phyloP scores from a whole-genome alignment of 2,329 filamentous ascomycete genomes.

The Dothideomycetidae sp. region DNA sequence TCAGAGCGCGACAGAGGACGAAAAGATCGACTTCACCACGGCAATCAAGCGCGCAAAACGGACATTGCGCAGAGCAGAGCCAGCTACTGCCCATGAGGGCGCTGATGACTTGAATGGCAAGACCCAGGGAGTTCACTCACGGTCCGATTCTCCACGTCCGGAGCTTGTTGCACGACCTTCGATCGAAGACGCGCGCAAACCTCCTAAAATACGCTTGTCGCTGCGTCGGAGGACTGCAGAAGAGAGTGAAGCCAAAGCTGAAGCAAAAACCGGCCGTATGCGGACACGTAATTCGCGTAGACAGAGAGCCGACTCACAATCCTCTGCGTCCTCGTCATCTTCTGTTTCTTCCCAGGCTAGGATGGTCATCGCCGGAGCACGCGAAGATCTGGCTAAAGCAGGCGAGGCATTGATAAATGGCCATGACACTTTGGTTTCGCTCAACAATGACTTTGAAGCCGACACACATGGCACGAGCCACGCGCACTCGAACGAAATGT shows the following conservation, averaged over 20 bases:
- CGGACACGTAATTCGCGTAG: not conserved
- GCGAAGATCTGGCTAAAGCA: not conserved
- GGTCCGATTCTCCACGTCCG: not conserved
- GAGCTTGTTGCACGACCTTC: not conserved
- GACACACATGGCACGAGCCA: too few relatives aligned
- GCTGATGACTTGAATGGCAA: not conserved
- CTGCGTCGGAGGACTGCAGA: not conserved
- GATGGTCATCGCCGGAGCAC: not conserved
- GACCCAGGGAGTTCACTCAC: not conserved
- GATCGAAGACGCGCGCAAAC: constrained; percentile 1
- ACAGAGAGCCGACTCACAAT: not conserved
- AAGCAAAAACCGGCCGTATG: not conserved
- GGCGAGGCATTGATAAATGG: too few relatives aligned
- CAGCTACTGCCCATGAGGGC: constrained; percentile 17
- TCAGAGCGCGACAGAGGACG: constrained; percentile 25
- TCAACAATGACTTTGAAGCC: too few relatives aligned
- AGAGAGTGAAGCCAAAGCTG: not conserved
- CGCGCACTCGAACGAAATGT: too few relatives aligned
- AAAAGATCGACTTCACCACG: constrained; percentile 28
- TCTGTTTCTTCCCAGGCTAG: not conserved
- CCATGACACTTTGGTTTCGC: too few relatives aligned
- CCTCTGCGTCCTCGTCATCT: not conserved
- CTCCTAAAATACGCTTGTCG: not conserved
- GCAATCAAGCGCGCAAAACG: constrained; percentile 31
- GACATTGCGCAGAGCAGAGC: constrained; percentile 2